Base-by-base conservation (phyloP, 768 basidiomycete genomes). In the Rhodotorula taiwanensis region DNA sequence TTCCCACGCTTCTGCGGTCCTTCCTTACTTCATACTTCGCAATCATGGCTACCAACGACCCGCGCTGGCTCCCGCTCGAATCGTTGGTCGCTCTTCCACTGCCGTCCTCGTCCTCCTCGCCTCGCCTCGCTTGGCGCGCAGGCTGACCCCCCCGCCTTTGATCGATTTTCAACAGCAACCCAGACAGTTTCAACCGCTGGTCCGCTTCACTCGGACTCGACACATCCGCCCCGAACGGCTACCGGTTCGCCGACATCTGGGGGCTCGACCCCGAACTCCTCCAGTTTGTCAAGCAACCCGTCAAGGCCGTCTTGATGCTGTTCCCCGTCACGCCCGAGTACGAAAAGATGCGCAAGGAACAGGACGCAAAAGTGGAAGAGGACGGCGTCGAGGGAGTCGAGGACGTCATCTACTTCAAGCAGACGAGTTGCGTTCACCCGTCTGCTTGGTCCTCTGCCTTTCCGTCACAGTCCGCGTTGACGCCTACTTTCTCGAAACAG, bases 391-490 rank as follows among this genome's bases (percentile, higher is more conserved):
- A 76, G 0, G 72, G 88, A 7, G 84, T 88, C 70, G 80, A 82
- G 9, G 83, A 82, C 0, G 77, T 94, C 8, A 78, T 92, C 70
- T 95, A 84, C 81, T 89, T 94, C 78, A 90, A 89, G 75, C 92
- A 95, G 75, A 94, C 64, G 9, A 64, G 63, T 66, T 39, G 13
- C 39, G 58, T 41, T 25, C 20, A 9, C 4, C 20, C n/a, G n/a
- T n/a, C n/a, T n/a, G n/a, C n/a, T n/a, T n/a, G n/a, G n/a, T n/a
- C n/a, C 20, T 42, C 16, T 43, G 20, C 30, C 21, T 31, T 23
- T 44, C 2, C 36, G 3, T 27, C 7, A 13, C 5, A 45, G 13
- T 33, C 20, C 13, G n/a, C 4, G 23, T 27, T 14, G 11, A 31
- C n/a, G 18, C 18, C 28, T 36, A 28, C 27, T 39, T 16, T 39